A percentile compares a stretch with the other conserved stretches of the same genome.
Conservation (phyloP, 192 early-diverging fungal species). For the Irineochytrium annulatum region DNA sequence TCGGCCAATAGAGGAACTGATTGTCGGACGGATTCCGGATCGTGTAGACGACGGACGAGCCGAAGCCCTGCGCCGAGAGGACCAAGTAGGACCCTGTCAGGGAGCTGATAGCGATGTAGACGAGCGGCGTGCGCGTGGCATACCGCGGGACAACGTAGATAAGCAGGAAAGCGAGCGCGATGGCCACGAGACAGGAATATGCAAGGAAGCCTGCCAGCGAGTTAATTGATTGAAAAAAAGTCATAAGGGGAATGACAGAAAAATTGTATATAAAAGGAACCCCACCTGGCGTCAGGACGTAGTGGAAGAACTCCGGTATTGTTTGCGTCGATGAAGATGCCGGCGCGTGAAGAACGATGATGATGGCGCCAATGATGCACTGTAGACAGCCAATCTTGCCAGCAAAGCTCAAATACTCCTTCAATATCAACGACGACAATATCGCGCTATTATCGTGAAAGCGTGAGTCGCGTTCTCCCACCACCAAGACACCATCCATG, state of each 20-base stretch:
- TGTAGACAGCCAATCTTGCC: constrained; percentile 59
- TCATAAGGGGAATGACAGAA: neutral
- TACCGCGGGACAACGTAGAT: constrained; percentile 54
- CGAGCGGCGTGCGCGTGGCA: constrained; percentile 49
- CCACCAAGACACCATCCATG: neutral
- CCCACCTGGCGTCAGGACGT: constrained; percentile 56
- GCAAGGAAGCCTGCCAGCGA: constrained; percentile 38
- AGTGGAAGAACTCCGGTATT: constrained; percentile 41
- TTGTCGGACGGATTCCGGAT: constrained; percentile 41
- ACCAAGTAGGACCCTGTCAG: constrained; percentile 58
- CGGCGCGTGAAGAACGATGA: constrained; percentile 52
- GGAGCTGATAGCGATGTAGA: constrained; percentile 43
- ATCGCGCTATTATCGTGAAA: constrained; percentile 42
- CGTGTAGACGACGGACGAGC: constrained; percentile 51
- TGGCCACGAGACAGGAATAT: constrained; percentile 45
- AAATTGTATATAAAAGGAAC: neutral
- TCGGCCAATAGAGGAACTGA: constrained; percentile 51
- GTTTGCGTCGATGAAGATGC: constrained; percentile 36
- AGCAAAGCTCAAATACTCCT: constrained; percentile 51
- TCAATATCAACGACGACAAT: constrained; percentile 55
- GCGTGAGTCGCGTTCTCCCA: neutral
- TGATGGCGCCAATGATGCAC: constrained; percentile 58
- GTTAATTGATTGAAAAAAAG: constrained; percentile 1
- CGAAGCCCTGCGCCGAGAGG: constrained; percentile 51
- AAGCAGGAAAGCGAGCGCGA: constrained; percentile 36